Conservation (phyloP, 177 flowering plant genomes). For the Vitis hybrid region DNA sequence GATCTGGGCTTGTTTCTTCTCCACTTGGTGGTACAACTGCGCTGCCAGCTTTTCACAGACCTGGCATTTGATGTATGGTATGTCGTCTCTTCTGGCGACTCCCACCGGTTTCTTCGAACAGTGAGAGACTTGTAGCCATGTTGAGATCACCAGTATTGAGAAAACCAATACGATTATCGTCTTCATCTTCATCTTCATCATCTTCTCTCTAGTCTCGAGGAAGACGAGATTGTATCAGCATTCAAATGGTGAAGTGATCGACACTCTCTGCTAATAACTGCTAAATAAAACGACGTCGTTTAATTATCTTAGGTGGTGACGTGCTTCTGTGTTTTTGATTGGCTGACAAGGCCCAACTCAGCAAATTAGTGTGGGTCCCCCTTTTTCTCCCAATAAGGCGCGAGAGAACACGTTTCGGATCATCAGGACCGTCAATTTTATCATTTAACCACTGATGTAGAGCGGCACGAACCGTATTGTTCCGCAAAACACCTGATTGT, state of each 20-base stretch:
- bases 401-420: conserved; percentile 6
- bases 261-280: background rate
- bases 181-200: conserved; percentile 30
- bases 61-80: conserved; percentile 83
- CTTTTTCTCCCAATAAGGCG: conserved; percentile 18
- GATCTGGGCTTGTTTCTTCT: conserved; percentile 64
- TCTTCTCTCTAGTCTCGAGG: conserved; percentile 10
- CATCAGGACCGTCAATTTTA: background rate
- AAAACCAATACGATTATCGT: conserved; percentile 11
- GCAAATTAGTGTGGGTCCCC: conserved; percentile 2
- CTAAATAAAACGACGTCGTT: no score
- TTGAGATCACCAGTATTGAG: conserved; percentile 22
- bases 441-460: background rate
- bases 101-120: conserved; percentile 53
- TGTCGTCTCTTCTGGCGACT: conserved; percentile 69
- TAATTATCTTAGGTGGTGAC: background rate
- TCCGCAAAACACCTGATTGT: no score
- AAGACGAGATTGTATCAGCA: background rate
- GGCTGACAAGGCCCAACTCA: conserved; percentile 8
- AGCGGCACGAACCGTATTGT: no score
- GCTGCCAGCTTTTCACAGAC: conserved; percentile 79
- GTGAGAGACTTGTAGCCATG: conserved; percentile 32
- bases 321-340: conserved; percentile 33
- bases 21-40: conserved; percentile 59
- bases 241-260: background rate